These are phyloP conservation scores for Dactylellina leptospora DNA, from an alignment of 2,329 filamentous ascomycete genomes.

Conservation along the genomic window DNA sequence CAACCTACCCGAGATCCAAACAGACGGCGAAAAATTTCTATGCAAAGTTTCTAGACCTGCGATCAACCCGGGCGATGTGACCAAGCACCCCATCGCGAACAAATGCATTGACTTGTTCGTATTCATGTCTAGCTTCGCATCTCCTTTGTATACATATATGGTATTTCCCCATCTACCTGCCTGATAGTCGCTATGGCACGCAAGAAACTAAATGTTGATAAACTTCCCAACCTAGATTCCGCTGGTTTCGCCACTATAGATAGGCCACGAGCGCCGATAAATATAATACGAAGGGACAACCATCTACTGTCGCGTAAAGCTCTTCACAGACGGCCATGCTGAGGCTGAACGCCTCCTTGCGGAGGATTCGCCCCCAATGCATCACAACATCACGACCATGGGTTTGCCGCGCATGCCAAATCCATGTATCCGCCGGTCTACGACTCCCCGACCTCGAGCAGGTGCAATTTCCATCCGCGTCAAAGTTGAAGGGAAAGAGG, in stretches of 20 bases:
- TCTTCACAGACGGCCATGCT: conserved; percentile 34
- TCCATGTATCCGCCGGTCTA: conserved; percentile 10
- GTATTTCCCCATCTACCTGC: no score
- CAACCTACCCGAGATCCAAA: conserved; percentile 32
- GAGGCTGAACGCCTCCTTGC: conserved; percentile 20
- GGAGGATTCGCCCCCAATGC: conserved; percentile 8
- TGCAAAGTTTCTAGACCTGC: conserved; percentile 18
- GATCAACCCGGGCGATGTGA: not conserved
- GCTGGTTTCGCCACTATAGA: no score
- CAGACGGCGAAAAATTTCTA: conserved; percentile 35
- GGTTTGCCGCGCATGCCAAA: conserved; percentile 37
- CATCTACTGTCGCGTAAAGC: no score
- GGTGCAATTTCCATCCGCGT: conserved; percentile 15
- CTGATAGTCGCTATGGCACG: no score
- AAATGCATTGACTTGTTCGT: not conserved
- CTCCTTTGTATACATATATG: not conserved
- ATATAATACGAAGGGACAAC: no score
- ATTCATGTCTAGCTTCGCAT: no score
- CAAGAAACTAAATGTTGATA: no score
- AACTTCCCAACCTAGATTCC: no score
- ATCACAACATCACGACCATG: conserved; percentile 19
- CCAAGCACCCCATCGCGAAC: not conserved
- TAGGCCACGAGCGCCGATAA: no score
- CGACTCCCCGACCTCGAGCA: not conserved
- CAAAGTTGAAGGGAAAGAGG: conserved; percentile 13